Percentiles rank a stretch among this genome's conserved stretches.
Evolutionary conservation across 2,329 filamentous ascomycete species (phyloP).

Genomic region (Xylaria sp.): DNA sequence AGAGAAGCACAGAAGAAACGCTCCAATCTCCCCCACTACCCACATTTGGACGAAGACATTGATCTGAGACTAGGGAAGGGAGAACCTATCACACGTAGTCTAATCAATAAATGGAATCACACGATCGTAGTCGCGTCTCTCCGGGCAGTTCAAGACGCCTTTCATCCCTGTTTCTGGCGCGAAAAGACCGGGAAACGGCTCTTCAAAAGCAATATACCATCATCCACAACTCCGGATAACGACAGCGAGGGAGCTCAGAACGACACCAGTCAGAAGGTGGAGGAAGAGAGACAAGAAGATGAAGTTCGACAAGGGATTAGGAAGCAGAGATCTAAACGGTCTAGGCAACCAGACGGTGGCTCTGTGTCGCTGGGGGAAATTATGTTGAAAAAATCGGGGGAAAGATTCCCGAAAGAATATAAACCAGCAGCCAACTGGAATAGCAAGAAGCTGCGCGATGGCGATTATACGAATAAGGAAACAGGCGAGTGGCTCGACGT

Average conservation of each 20-base stretch:
- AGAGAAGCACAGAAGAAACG: not conserved
- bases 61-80: too few relatives aligned
- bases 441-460: not conserved
- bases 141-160: not conserved
- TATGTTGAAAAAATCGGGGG: not conserved
- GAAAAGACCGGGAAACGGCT: not conserved
- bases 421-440: not conserved
- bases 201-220: not conserved
- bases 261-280: not conserved
- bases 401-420: slow-evolving; percentile 4
- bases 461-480: not conserved
- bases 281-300: not conserved
- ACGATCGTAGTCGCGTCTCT: slow-evolving; percentile 9
- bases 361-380: not conserved
- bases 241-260: not conserved
- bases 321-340: not conserved
- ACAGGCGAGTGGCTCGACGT: not conserved
- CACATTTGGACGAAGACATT: too few relatives aligned
- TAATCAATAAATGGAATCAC: slow-evolving; percentile 17
- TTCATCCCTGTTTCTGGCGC: slow-evolving; percentile 1
- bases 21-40: too few relatives aligned
- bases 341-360: not conserved
- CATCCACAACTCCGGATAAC: not conserved
- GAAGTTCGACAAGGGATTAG: not conserved
- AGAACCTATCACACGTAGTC: not conserved